Base-by-base conservation (phyloP, 768 basidiomycete genomes). In the Coprinopsis sp. region DNA sequence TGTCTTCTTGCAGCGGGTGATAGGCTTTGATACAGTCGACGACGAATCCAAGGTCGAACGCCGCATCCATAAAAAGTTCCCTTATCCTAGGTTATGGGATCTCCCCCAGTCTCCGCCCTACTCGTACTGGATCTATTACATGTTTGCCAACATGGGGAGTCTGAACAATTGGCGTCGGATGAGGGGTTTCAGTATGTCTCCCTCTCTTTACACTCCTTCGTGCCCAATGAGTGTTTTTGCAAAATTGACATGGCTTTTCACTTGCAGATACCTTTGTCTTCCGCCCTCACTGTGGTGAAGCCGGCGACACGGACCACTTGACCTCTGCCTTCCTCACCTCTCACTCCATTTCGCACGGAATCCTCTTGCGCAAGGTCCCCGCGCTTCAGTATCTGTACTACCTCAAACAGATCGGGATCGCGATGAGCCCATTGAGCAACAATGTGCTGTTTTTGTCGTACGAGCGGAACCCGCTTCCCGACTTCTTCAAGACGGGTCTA, bases 271-370 rank as follows among this genome's bases (percentile, higher is more conserved):
- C 96, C 0, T 94, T 99, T 62, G 94, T 97, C 33, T 80, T 99
- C 50, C 85, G 96, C 25, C 96, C 96, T 0, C 96, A 99, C 64
- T 88, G 87, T 25, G 96, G 96, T 41, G 96, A 99, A 73, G 96
- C 96, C 0, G 96, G 96, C 23, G 96, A 99, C 61, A 89, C 96
- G 0, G 96, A 98, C 63, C 96, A 99, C 63, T 78, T 99, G 10
- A 90, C 94, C 0, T 91, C 96, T 2, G 89, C 95, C 2, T 99
- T 92, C 79, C 75, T 99, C 19, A 92, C 92, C 1, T 87, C 94
- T 2, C 95, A 98, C 60, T 97, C 94, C 1, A 98, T 99, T 60
- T 97, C 96, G 8, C 96, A 99, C 58, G 96, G 96, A n/a, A 99
- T 99, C 63, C 73, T 97, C 16, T 78, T 99, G 7, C 87, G 96